phyloP scores from a whole-genome alignment of 2,329 filamentous ascomycete species.

The Neonectria punicea region DNA sequence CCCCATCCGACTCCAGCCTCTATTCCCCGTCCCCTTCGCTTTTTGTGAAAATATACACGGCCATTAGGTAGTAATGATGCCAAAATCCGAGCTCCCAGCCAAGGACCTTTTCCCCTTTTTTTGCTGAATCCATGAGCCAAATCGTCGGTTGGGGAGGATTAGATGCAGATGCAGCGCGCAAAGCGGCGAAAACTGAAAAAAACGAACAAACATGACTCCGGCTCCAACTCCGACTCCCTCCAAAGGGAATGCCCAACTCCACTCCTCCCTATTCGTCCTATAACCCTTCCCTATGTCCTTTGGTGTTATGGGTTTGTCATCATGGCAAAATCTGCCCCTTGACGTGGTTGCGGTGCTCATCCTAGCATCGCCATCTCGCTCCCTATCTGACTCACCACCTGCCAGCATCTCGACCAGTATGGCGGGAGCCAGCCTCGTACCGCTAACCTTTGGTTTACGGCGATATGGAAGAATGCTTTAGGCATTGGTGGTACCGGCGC shows the following conservation, averaged over 20 bases:
- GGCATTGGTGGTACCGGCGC: constrained; percentile 57
- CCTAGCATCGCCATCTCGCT: background rate
- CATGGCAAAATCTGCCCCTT: constrained; percentile 8
- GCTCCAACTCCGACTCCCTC: constrained; percentile 45
- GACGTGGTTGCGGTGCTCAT: constrained; percentile 2
- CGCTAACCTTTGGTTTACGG: constrained; percentile 19
- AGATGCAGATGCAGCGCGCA: constrained; percentile 47
- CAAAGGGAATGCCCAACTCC: constrained; percentile 45
- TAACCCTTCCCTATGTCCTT: constrained; percentile 13
- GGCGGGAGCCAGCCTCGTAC: constrained; percentile 4
- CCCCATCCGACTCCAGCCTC: constrained; percentile 36
- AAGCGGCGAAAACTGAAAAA: constrained; percentile 45
- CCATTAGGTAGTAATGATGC: constrained; percentile 45
- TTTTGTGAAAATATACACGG: constrained; percentile 45
- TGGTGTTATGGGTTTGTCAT: constrained; percentile 12
- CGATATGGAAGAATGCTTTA: constrained; percentile 43
- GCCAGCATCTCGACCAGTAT: constrained; percentile 10
- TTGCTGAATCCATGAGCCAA: constrained; percentile 42
- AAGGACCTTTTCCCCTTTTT: constrained; percentile 40
- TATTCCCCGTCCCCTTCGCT: constrained; percentile 38
- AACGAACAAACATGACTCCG: constrained; percentile 48
- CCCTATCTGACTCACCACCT: constrained; percentile 1
- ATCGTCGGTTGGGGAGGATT: constrained; percentile 41
- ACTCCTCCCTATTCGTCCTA: constrained; percentile 31
- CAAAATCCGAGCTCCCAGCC: constrained; percentile 45